A percentile compares a stretch with the other conserved stretches of the same genome.
Conservation (phyloP, 2,329 filamentous ascomycete species). For the Onygenales sp. region DNA sequence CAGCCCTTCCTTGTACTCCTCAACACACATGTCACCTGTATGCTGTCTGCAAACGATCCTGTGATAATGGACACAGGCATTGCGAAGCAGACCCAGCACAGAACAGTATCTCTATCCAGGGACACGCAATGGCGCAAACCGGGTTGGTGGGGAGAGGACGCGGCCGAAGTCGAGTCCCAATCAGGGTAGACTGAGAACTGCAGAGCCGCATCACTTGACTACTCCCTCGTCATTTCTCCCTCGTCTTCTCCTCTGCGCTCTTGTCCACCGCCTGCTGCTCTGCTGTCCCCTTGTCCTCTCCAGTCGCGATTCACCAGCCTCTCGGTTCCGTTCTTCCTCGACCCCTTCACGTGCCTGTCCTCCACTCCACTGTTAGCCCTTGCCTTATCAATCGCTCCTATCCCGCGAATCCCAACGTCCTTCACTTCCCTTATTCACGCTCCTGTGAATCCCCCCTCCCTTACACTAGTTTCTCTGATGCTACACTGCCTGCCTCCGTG, state of each 20-base stretch:
- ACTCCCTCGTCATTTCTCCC: not conserved
- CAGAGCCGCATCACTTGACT: slow-evolving; percentile 1
- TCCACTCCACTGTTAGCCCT: not conserved
- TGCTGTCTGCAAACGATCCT: not conserved
- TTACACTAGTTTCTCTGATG: too few relatives aligned
- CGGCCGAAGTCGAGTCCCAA: not conserved
- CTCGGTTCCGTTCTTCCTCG: too few relatives aligned
- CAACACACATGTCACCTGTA: not conserved
- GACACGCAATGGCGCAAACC: not conserved
- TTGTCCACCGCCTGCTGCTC: not conserved
- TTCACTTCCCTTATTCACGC: not conserved
- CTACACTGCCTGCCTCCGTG: too few relatives aligned
- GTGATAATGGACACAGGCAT: not conserved
- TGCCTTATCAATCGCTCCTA: too few relatives aligned
- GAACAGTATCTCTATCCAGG: not conserved
- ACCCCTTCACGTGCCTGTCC: not conserved
- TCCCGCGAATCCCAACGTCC: not conserved
- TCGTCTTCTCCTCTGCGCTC: not conserved
- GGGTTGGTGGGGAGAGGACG: not conserved
- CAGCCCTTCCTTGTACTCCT: too few relatives aligned
- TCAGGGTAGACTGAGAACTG: not conserved
- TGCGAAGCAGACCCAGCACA: not conserved
- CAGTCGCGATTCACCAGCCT: not conserved
- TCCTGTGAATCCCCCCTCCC: too few relatives aligned
- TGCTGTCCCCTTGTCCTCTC: not conserved